Base-by-base conservation (phyloP, 73 alveolate genomes). In the Durusdinium trenchii region DNA sequence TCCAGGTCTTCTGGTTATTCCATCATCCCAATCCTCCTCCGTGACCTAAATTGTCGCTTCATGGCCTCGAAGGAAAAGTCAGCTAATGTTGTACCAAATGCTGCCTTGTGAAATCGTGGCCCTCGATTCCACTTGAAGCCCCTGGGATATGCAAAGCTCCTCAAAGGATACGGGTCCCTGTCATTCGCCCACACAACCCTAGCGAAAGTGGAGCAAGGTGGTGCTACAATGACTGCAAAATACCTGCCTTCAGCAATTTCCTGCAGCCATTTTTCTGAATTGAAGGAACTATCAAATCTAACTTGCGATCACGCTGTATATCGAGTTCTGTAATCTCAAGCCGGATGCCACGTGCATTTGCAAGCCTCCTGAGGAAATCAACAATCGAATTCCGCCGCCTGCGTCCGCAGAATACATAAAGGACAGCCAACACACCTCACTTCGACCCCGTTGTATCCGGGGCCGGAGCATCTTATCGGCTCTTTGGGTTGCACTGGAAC, bases 1-100 rank as follows among this genome's bases (percentile, higher is more conserved):
- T n/a, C n/a, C n/a, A 76, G 38, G 86, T 76, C 86, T 42, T 76
- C 86, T 7, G 86, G 86, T 16, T 76, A 57, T 43, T 76, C 86
- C 3, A 76, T 35, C 23, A 42, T 9, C 26, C 12, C 7, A 47
- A 76, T 42, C 54, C 16, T 42, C 3, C 12, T 38, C 14, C 7
- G 20, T 9, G 6, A 1, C 84, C 14, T 26, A 5, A 40, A 30
- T 3, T 6, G 47, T 71, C 35, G 46, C 84, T 71, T 50, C 46
- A 28, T 18, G 42, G 45, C 86, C 57, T 38, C 52, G 20, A 12
- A 38, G 38, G 86, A 9, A 26, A 76, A 40, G 57, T 76, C 86
- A 2, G 86, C 86, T 45, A 76, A 38, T n/a, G 43, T 4, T n/a
- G 38, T 76, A n/a, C 86, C 86, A n/a, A 76, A 47, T 38, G 20